Percentiles rank a stretch among this genome's conserved stretches.
phyloP scores from a whole-genome alignment of 176 grass and related monocot species.

The Neostapfia colusana region DNA sequence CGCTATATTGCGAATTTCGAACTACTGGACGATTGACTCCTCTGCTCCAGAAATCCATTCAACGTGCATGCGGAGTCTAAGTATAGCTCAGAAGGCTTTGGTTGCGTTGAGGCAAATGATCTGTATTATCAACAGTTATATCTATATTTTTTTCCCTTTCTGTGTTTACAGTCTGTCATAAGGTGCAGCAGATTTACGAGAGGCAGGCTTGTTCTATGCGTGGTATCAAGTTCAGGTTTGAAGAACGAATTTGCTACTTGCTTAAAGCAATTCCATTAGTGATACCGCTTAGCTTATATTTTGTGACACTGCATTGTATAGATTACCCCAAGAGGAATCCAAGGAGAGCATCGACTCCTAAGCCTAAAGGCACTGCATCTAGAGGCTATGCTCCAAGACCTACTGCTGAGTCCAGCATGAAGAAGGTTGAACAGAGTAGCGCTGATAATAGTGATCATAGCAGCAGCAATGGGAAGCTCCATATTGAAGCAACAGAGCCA shows the following conservation, averaged over 20 bases:
- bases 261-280: neutral
- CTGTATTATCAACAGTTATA: neutral
- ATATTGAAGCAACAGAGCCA: conserved; percentile 5
- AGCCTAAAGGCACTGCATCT: conserved; percentile 46
- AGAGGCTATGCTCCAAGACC: conserved; percentile 54
- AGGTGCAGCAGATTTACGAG: conserved; percentile 48
- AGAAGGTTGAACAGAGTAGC: conserved; percentile 49
- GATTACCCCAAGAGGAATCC: conserved; percentile 64
- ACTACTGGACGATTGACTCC: neutral
- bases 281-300: conserved; percentile 22
- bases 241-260: conserved; percentile 24
- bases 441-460: conserved; percentile 17
- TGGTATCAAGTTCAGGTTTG: conserved; percentile 70
- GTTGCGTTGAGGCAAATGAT: neutral
- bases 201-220: conserved; percentile 46
- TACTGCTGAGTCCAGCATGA: conserved; percentile 30
- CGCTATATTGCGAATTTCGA: neutral
- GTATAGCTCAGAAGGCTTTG: conserved; percentile 2
- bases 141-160: neutral
- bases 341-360: conserved; percentile 48
- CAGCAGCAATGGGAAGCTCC: conserved; percentile 7
- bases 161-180: conserved; percentile 30
- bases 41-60: neutral
- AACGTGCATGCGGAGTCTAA: neutral
- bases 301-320: conserved; percentile 39